phyloP scores from a whole-genome alignment of 768 basidiomycete species.

The Dictyophora rubrovolvata region DNA sequence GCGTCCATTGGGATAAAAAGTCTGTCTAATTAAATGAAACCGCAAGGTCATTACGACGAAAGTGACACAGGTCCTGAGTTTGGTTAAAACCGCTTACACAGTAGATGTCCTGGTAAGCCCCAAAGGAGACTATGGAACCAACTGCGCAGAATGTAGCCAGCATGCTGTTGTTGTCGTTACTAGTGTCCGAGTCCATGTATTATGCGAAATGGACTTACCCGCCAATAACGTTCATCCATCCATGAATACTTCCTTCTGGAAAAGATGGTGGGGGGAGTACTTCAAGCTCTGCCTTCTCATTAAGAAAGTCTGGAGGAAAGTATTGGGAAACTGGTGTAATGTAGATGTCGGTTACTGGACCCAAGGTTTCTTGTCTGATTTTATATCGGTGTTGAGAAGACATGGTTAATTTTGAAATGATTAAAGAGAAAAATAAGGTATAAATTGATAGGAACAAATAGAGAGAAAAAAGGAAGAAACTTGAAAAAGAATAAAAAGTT shows the following conservation, averaged over 20 bases:
- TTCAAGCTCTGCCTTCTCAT: neutral
- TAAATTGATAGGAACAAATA: neutral
- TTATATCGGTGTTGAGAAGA: neutral
- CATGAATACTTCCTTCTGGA: neutral
- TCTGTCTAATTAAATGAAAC: neutral
- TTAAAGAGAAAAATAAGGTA: neutral
- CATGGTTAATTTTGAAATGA: neutral
- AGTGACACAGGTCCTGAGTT: neutral
- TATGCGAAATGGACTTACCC: neutral
- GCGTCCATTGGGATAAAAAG: neutral
- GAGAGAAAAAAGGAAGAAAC: neutral
- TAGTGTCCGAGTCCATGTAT: neutral
- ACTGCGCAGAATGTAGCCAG: neutral
- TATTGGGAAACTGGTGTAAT: neutral
- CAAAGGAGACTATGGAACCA: neutral
- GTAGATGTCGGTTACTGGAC: neutral
- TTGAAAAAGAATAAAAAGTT: neutral
- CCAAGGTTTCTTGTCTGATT: neutral
- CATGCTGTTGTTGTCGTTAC: neutral
- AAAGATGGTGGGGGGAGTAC: neutral
- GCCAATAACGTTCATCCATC: neutral
- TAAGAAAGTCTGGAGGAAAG: neutral
- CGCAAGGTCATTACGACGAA: neutral
- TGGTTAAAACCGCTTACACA: neutral
- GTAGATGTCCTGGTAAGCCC: neutral